These are phyloP conservation scores for Scheffersomyces stambukii DNA, from an alignment of 1,139 yeast species.

Conservation along the genomic window DNA sequence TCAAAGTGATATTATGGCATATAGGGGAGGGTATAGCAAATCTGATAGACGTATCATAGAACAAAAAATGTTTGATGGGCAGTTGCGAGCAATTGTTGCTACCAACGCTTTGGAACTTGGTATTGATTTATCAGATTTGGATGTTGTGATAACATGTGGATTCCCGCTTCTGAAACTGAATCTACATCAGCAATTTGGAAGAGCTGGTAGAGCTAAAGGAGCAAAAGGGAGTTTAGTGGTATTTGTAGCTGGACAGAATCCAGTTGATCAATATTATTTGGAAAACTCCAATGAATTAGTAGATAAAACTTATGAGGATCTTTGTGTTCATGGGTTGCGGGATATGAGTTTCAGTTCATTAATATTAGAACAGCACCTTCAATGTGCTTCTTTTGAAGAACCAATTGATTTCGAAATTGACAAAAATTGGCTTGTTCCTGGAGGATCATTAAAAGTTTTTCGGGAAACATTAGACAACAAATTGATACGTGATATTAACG, in stretches of 20 bases:
- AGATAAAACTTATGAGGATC: conserved; percentile 40
- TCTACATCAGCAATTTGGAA: conserved; percentile 91
- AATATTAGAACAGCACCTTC: conserved; percentile 75
- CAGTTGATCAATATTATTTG: conserved; percentile 83
- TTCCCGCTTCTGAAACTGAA: conserved; percentile 85
- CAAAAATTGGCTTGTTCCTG: conserved; percentile 43
- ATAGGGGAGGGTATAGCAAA: conserved; percentile 91
- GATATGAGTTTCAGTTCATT: conserved; percentile 32
- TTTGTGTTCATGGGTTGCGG: conserved; percentile 38
- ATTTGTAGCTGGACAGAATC: conserved; percentile 78
- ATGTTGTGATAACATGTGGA: conserved; percentile 88
- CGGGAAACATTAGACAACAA: conserved; percentile 38
- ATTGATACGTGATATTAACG: conserved; percentile 44
- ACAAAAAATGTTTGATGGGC: conserved; percentile 83
- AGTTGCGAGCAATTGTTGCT: conserved; percentile 79
- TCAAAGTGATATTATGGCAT: conserved; percentile 76
- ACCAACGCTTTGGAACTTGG: conserved; percentile 96
- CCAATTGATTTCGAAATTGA: conserved; percentile 59
- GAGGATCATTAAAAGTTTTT: conserved; percentile 18
- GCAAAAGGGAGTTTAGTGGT: conserved; percentile 65
- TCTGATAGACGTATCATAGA: conserved; percentile 84
- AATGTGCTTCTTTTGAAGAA: conserved; percentile 88
- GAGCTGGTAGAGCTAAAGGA: conserved; percentile 85
- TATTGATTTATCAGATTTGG: conserved; percentile 87
- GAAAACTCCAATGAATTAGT: conserved; percentile 64